Evolutionary conservation across 2,329 filamentous ascomycete species (phyloP).

Genomic region (Botryotinia convoluta): DNA sequence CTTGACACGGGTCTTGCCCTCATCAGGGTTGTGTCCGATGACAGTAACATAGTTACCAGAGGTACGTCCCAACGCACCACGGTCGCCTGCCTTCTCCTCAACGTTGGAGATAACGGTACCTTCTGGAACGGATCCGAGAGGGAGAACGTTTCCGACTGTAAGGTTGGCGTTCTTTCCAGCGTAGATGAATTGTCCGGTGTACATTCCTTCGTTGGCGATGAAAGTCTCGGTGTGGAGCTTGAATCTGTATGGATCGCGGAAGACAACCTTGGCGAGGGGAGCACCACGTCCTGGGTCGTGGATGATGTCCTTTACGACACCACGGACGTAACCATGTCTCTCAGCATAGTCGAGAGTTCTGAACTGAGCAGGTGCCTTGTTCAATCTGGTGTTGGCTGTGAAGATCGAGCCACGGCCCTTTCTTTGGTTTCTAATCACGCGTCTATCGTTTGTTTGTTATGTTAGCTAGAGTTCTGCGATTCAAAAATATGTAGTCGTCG

Average conservation of each 20-base stretch:
- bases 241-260: slow-evolving; percentile 98
- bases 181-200: slow-evolving; percentile 99
- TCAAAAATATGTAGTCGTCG: background rate
- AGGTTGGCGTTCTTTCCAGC: slow-evolving; percentile 98
- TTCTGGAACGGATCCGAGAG: slow-evolving; percentile 91
- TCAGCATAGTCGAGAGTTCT: slow-evolving; percentile 94
- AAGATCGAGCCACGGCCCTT: slow-evolving; percentile 77
- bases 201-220: slow-evolving; percentile 99
- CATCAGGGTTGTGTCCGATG: slow-evolving; percentile 95
- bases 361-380: slow-evolving; percentile 95
- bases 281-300: slow-evolving; percentile 97
- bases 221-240: slow-evolving; percentile 98
- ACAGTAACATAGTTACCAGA: slow-evolving; percentile 99
- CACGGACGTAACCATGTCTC: slow-evolving; percentile 95
- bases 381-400: slow-evolving; percentile 78
- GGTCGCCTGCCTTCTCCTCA: slow-evolving; percentile 97
- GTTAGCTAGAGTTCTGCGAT: slow-evolving; percentile 12
- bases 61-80: slow-evolving; percentile 91
- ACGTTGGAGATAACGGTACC: slow-evolving; percentile 99
- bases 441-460: too few species aligned
- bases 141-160: slow-evolving; percentile 96
- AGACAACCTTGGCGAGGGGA: slow-evolving; percentile 92
- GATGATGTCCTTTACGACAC: slow-evolving; percentile 90
- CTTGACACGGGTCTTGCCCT: slow-evolving; percentile 99
- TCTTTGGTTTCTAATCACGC: slow-evolving; percentile 49